Percentiles rank a stretch among this genome's conserved stretches.
These are phyloP conservation scores for Nepenthes gracilis DNA, from an alignment of 148 eudicot species.

Conservation along the genomic window DNA sequence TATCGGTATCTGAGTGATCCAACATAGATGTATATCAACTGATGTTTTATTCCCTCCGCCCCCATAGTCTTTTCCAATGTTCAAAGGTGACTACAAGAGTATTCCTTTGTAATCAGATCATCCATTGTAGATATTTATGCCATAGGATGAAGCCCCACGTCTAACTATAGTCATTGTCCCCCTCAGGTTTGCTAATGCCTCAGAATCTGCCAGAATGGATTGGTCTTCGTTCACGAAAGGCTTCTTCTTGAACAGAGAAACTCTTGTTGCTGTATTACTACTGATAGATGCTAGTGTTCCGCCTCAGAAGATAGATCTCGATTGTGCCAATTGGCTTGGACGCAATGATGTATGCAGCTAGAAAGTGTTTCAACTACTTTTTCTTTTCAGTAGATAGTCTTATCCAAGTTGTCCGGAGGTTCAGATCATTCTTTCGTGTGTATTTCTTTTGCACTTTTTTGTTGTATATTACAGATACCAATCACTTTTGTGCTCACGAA, in stretches of 20 bases:
- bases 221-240: conserved; percentile 99
- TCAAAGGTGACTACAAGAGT: no score
- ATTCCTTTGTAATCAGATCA: no score
- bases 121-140: no score
- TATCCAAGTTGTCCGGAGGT: neutral
- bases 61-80: no score
- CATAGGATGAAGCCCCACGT: no score
- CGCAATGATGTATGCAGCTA: conserved; percentile 56
- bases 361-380: conserved; percentile 3
- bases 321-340: conserved; percentile 98
- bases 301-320: conserved; percentile 91
- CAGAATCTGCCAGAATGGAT: conserved; percentile 88
- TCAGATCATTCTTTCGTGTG: neutral
- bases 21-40: no score
- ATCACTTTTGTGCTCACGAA: conserved; percentile 90
- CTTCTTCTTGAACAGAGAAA: conserved; percentile 75
- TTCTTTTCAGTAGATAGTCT: neutral
- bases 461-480: conserved; percentile 44
- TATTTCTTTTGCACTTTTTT: neutral
- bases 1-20: no score
- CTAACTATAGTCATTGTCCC: no score
- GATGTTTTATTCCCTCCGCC: no score
- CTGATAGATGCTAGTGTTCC: conserved; percentile 97
- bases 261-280: conserved; percentile 72
- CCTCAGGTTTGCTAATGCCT: conserved; percentile 82